phyloP scores from a whole-genome alignment of 2,329 filamentous ascomycete genomes.

The Chaetomium strumarium region DNA sequence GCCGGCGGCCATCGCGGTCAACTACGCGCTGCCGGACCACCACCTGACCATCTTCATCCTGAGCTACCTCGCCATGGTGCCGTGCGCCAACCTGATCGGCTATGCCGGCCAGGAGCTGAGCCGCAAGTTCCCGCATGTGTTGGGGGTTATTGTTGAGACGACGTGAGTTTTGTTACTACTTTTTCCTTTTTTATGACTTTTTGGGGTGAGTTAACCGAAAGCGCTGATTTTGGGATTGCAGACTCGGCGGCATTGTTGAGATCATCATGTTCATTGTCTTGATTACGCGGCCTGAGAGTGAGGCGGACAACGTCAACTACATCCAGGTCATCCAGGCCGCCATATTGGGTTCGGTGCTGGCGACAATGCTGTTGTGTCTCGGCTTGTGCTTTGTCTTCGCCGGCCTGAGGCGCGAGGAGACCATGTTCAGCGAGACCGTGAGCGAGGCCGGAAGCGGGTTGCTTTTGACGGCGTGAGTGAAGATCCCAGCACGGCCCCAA shows the following conservation, averaged over 20 bases:
- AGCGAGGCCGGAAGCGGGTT: conserved; percentile 75
- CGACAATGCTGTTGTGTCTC: conserved; percentile 74
- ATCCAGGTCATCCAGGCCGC: conserved; percentile 76
- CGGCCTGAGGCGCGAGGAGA: conserved; percentile 60
- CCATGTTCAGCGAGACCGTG: conserved; percentile 67
- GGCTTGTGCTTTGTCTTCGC: conserved; percentile 76
- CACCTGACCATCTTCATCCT: conserved; percentile 62
- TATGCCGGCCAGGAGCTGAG: conserved; percentile 68
- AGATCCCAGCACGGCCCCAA: not conserved
- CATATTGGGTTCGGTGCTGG: conserved; percentile 75
- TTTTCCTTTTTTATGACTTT: not conserved
- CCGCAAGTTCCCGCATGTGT: conserved; percentile 68
- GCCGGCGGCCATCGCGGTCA: conserved; percentile 62
- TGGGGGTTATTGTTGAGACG: conserved; percentile 57
- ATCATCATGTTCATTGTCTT: conserved; percentile 78
- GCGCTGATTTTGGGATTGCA: not conserved
- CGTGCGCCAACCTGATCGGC: conserved; percentile 67
- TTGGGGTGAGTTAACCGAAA: not conserved
- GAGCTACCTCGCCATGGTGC: conserved; percentile 72
- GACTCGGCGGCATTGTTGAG: conserved; percentile 68
- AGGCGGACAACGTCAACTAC: conserved; percentile 30
- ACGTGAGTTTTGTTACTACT: conserved; percentile 39
- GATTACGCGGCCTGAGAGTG: conserved; percentile 34
- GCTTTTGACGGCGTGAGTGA: conserved; percentile 65
- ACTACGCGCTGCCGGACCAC: conserved; percentile 34